Evolutionary conservation across 1,284 basidiomycete species (phyloP).

Genomic region (Ganoderma multipileum): DNA sequence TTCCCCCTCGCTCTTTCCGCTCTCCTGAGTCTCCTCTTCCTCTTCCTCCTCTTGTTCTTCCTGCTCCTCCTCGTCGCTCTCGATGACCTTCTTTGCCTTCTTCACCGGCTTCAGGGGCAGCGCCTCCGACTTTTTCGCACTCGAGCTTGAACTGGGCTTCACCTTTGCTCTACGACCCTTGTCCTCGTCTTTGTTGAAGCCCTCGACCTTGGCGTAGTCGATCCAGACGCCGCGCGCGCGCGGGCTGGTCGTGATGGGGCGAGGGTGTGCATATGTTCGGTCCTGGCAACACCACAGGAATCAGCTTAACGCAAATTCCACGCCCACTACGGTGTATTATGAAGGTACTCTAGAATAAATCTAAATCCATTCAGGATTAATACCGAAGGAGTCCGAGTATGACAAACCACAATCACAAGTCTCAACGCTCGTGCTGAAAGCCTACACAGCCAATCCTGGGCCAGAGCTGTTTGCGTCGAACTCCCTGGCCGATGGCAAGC

Average conservation of each 20-base stretch:
- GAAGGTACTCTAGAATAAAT: too few relatives aligned
- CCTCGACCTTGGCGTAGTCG: constrained; percentile 45
- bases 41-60: constrained; percentile 27
- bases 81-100: constrained; percentile 34
- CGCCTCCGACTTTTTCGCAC: constrained; percentile 25
- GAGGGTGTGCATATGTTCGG: too few relatives aligned
- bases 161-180: constrained; percentile 21
- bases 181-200: constrained; percentile 29
- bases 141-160: constrained; percentile 16
- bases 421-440: too few relatives aligned
- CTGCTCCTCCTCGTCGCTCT: constrained; percentile 36
- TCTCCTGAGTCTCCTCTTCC: constrained; percentile 28
- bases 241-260: constrained; percentile 38
- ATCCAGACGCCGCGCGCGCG: constrained; percentile 45
- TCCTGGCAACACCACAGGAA: too few relatives aligned
- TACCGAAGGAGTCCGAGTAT: too few relatives aligned
- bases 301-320: too few relatives aligned
- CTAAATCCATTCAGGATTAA: too few relatives aligned
- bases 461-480: too few relatives aligned
- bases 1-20: constrained; percentile 37
- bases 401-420: too few relatives aligned
- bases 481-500: too few relatives aligned
- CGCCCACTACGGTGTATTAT: too few relatives aligned
- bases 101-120: constrained; percentile 23
- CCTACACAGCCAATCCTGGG: too few relatives aligned